Evolutionary conservation across 1,284 basidiomycete genomes (phyloP).

Genomic region (Puccinia novopanici): DNA sequence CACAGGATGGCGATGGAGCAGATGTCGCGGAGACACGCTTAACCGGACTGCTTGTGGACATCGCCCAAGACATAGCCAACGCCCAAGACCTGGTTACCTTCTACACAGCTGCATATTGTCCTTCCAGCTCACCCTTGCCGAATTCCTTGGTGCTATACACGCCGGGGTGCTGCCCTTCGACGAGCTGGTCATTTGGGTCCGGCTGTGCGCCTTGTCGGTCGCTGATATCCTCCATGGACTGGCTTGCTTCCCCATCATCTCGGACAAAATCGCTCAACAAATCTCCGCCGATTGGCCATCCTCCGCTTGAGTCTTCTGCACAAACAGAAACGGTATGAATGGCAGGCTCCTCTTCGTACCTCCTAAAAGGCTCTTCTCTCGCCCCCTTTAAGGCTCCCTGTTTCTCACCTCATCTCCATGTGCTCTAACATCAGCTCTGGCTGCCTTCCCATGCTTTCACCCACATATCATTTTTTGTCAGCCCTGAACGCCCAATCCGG

Average conservation of each 20-base stretch:
- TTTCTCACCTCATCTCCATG: too few species aligned
- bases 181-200: slow-evolving; percentile 1
- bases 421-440: too few species aligned
- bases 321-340: too few species aligned
- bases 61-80: background rate
- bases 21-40: background rate
- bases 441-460: too few species aligned
- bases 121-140: background rate
- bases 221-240: slow-evolving; percentile 5
- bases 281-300: too few species aligned
- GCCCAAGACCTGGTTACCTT: slow-evolving; percentile 1
- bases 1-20: background rate
- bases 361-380: too few species aligned
- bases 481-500: too few species aligned
- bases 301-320: too few species aligned
- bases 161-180: background rate
- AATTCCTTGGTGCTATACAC: slow-evolving; percentile 2
- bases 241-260: background rate
- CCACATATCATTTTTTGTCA: too few species aligned
- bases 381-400: too few species aligned
- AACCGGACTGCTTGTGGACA: background rate
- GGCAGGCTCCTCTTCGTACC: too few species aligned
- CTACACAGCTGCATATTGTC: slow-evolving; percentile 18
- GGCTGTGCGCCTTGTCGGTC: background rate
- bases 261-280: slow-evolving; percentile 15